A percentile compares a stretch with the other conserved stretches of the same genome.
Evolutionary conservation across 208 protist genomes (phyloP).

Genomic region (Lotmaria passim): DNA sequence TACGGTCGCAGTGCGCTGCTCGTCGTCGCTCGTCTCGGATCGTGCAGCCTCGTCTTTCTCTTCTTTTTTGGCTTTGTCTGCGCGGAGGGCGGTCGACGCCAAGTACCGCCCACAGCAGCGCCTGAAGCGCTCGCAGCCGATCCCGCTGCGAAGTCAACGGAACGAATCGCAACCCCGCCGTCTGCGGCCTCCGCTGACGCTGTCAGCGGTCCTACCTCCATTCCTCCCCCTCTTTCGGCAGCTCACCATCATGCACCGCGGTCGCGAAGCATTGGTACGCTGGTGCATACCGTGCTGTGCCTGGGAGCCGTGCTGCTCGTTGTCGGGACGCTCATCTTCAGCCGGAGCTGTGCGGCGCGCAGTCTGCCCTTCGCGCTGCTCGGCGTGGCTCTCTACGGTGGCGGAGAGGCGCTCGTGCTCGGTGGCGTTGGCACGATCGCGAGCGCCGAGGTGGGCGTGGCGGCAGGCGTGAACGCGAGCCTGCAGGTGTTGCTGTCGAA

Average conservation of each 20-base stretch:
- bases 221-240: background rate
- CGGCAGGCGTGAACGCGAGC: slow-evolving; percentile 31
- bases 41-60: slow-evolving; percentile 15
- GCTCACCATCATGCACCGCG: background rate
- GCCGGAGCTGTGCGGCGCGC: slow-evolving; percentile 9
- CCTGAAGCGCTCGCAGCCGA: no score
- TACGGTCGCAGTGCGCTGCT: slow-evolving; percentile 37
- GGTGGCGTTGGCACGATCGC: slow-evolving; percentile 25
- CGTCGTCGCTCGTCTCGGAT: slow-evolving; percentile 22
- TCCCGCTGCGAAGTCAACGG: background rate
- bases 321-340: slow-evolving; percentile 3
- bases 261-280: slow-evolving; percentile 4
- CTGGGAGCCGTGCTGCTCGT: slow-evolving; percentile 7
- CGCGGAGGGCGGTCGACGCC: background rate
- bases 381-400: slow-evolving; percentile 33
- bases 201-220: background rate
- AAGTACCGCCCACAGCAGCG: background rate
- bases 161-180: background rate
- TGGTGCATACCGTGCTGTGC: slow-evolving; percentile 30
- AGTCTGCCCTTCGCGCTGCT: slow-evolving; percentile 20
- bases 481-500: slow-evolving; percentile 28
- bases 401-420: slow-evolving; percentile 33
- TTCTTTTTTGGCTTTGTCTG: slow-evolving; percentile 18
- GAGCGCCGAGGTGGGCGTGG: slow-evolving; percentile 40
- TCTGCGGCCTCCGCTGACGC: background rate